phyloP scores from a whole-genome alignment of 148 eudicot genomes.

The Camellia granthamiana region DNA sequence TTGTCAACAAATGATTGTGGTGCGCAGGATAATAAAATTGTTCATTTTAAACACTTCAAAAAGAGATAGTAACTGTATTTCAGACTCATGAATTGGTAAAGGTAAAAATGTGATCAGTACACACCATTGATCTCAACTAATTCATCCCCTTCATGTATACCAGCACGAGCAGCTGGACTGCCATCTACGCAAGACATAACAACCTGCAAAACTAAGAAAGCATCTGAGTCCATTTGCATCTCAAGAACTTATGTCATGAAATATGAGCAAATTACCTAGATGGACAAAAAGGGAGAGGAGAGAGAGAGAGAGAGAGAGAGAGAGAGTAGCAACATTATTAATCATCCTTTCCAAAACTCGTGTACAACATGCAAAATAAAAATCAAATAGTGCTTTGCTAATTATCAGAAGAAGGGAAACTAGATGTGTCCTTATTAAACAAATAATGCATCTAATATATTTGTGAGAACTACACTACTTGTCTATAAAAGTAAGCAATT shows the following conservation, averaged over 20 bases:
- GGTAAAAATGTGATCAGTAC: background rate
- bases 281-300: no score
- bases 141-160: slow-evolving; percentile 85
- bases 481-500: background rate
- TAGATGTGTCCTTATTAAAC: background rate
- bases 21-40: background rate
- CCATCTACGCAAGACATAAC: slow-evolving; percentile 78
- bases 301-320: background rate
- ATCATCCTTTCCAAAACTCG: background rate
- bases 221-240: background rate
- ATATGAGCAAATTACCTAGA: background rate
- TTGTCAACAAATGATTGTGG: background rate
- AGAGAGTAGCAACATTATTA: background rate
- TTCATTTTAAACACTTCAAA: background rate
- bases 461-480: background rate
- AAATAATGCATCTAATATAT: background rate
- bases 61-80: background rate
- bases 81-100: slow-evolving; percentile 5
- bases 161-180: slow-evolving; percentile 92
- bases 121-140: slow-evolving; percentile 81
- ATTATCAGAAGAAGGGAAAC: background rate
- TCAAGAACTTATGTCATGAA: background rate
- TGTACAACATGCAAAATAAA: background rate
- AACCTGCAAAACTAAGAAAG: slow-evolving; percentile 41
- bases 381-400: background rate